Evolutionary conservation across 768 basidiomycete species (phyloP).

Genomic region (Tulasnella sp.): DNA sequence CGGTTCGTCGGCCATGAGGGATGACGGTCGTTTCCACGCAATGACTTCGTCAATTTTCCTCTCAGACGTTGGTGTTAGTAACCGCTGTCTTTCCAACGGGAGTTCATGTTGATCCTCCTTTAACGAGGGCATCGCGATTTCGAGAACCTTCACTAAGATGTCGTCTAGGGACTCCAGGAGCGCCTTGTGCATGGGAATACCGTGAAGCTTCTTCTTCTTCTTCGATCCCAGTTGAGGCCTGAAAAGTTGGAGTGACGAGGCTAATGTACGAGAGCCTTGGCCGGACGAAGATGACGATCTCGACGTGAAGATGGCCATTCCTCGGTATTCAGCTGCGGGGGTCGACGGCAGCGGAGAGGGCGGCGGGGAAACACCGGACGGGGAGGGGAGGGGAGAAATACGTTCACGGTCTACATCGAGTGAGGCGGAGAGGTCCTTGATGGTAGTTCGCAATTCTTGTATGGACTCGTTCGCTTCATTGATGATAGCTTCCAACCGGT

Average conservation of each 20-base stretch:
- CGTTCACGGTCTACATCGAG: constrained; percentile 40
- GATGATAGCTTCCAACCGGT: constrained; percentile 94
- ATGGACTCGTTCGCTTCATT: constrained; percentile 91
- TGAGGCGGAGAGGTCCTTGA: constrained; percentile 69
- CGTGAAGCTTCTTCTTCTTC: constrained; percentile 24
- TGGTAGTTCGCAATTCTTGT: constrained; percentile 77
- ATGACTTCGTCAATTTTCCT: constrained; percentile 77
- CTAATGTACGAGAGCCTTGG: constrained; percentile 37
- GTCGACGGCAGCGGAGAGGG: constrained; percentile 54
- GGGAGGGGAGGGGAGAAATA: neutral
- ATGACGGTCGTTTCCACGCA: constrained; percentile 80
- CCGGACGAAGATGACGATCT: constrained; percentile 10
- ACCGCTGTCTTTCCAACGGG: constrained; percentile 86
- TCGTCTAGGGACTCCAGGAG: constrained; percentile 85
- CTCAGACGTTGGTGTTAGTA: constrained; percentile 87
- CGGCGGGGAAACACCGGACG: neutral
- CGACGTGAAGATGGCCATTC: constrained; percentile 73
- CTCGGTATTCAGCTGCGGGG: constrained; percentile 71
- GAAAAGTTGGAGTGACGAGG: constrained; percentile 74
- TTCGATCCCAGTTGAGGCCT: constrained; percentile 45
- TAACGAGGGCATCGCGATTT: constrained; percentile 81
- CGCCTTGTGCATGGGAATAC: constrained; percentile 58
- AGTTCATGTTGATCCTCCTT: constrained; percentile 90
- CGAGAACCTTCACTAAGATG: constrained; percentile 69
- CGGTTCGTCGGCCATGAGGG: constrained; percentile 58